phyloP scores from a whole-genome alignment of 345 rosid species.

The Salix suchowensis region DNA sequence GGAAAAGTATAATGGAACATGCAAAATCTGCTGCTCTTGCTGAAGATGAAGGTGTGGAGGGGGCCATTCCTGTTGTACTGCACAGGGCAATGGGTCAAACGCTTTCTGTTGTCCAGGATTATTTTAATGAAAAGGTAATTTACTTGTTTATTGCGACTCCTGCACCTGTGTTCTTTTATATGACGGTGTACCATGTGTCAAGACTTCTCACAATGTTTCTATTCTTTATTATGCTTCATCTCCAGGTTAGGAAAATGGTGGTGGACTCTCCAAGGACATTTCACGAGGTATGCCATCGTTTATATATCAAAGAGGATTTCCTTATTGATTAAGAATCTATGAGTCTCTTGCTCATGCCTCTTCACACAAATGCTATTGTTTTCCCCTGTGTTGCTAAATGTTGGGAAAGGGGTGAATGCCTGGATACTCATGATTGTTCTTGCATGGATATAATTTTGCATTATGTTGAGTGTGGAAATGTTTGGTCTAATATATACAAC shows the following conservation, averaged over 20 bases:
- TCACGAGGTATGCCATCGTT: constrained; percentile 65
- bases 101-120: constrained; percentile 92
- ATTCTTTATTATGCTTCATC: not conserved
- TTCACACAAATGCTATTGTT: not conserved
- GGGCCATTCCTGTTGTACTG: constrained; percentile 77
- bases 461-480: not conserved
- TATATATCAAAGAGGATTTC: not conserved
- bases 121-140: constrained; percentile 72
- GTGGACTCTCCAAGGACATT: constrained; percentile 93
- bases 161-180: not conserved
- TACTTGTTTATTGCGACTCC: not conserved
- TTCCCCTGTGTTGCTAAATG: not conserved
- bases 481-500: not conserved
- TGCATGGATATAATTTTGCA: not conserved
- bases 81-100: constrained; percentile 99
- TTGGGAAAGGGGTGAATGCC: not conserved
- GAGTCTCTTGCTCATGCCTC: too few species aligned
- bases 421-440: not conserved
- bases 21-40: constrained; percentile 95
- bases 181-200: constrained; percentile 3
- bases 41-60: constrained; percentile 92
- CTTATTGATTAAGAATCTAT: not conserved
- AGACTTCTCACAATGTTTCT: constrained; percentile 11
- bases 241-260: constrained; percentile 81
- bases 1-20: constrained; percentile 81